These are phyloP conservation scores for Ustilago vetiveriae DNA, from an alignment of 1,284 basidiomycete species.

Conservation along the genomic window DNA sequence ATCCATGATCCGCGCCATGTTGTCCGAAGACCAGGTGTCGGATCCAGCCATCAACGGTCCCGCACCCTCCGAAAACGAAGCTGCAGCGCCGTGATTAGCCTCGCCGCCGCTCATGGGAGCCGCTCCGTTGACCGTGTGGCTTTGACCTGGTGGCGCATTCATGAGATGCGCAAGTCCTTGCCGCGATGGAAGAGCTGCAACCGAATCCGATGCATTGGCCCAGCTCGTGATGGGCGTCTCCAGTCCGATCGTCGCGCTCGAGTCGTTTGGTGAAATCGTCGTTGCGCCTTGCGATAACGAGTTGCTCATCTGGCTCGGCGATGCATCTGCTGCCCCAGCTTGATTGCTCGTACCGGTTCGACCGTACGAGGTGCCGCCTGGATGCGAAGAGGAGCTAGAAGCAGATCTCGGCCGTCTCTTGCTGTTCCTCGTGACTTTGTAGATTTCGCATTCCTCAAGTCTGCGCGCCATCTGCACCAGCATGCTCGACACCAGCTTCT, in stretches of 20 bases:
- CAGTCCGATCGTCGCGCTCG: background rate
- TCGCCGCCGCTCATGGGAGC: background rate
- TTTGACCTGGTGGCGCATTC: background rate
- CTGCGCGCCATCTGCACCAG: conserved; percentile 14
- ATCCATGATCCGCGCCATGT: conserved; percentile 32
- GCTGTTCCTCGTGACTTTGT: background rate
- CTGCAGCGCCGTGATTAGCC: background rate
- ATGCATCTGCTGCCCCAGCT: no score
- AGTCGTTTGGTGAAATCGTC: background rate
- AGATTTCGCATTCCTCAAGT: conserved; percentile 5
- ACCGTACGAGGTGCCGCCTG: no score
- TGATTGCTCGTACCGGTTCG: no score
- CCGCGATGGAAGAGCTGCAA: background rate
- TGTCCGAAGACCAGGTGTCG: conserved; percentile 9
- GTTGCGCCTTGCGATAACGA: background rate
- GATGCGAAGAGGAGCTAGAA: no score
- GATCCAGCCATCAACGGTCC: background rate
- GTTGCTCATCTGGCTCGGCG: background rate
- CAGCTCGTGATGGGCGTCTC: background rate
- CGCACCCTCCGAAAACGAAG: background rate
- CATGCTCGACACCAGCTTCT: conserved; percentile 19
- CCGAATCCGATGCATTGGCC: conserved; percentile 1
- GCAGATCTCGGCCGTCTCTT: background rate
- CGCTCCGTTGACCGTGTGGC: background rate
- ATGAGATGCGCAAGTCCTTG: background rate